Evolutionary conservation across 2,329 filamentous ascomycete species (phyloP).

Genomic region (Aspergillus japonicus): DNA sequence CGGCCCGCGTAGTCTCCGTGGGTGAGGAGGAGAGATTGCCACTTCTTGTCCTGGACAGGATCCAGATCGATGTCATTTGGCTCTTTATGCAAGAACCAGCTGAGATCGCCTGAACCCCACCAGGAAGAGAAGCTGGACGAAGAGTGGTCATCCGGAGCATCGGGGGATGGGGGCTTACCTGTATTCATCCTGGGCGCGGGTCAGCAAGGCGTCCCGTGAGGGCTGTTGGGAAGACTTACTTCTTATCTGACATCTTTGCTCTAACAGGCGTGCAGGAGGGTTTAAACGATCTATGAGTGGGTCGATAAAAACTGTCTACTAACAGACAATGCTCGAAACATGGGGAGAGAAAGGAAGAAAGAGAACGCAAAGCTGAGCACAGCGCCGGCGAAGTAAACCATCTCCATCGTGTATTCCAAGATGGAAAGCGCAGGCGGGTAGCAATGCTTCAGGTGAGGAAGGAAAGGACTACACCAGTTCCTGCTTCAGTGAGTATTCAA

Average conservation of each 20-base stretch:
- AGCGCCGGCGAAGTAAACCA: too few species aligned
- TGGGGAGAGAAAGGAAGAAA: not conserved
- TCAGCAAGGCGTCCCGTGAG: too few species aligned
- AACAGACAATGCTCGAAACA: not conserved
- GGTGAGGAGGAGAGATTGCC: not conserved
- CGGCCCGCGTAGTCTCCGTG: conserved; percentile 1
- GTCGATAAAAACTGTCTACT: not conserved
- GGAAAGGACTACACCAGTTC: too few species aligned
- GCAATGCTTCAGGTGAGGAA: too few species aligned
- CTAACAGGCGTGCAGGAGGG: not conserved
- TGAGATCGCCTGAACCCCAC: not conserved
- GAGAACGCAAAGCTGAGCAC: not conserved
- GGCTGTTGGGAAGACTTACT: not conserved
- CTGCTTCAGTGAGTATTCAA: too few species aligned
- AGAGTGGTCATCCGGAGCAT: not conserved
- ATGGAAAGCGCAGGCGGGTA: too few species aligned
- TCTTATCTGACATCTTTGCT: not conserved
- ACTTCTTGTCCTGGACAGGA: not conserved
- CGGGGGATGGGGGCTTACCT: too few species aligned
- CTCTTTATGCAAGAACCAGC: not conserved
- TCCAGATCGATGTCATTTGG: not conserved
- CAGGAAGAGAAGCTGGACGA: not conserved
- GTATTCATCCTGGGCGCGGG: too few species aligned
- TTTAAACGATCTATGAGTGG: not conserved
- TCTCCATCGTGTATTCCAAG: too few species aligned